Evolutionary conservation across 495 filamentous ascomycete species (phyloP), one percentile per base, ranked within the genome.

Genomic region (Penicillium lividum): DNA sequence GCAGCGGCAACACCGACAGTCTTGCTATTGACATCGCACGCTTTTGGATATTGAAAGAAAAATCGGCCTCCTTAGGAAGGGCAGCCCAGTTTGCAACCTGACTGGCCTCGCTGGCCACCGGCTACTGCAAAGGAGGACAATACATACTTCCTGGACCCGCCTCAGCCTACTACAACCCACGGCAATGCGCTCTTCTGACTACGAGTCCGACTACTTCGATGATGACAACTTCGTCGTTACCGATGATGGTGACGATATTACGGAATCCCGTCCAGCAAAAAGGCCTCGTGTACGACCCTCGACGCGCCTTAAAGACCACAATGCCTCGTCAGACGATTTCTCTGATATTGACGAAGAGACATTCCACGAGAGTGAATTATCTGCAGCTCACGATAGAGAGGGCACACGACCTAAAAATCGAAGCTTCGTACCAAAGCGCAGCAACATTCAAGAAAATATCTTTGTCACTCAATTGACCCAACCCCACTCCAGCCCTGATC

Each of bases 381-480:
- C 65, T 0, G 62, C 60, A 3, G 59, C 59, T 7, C 54, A 65
- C 8, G 56, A 67, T 27, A 65, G 64, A 5, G 56, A 71, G 38
- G 50, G 74, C 46, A 53, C 65, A 9, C 58, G 69, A 52, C 70
- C 74, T 13, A 81, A 77, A 44, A 72, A 69, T 38, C 77, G 75
- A 44, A 75, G 76, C 42, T 80, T 78, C 62, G 68, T 78, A 0
- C 74, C 79, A 5, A 82, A 76, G 59, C 69, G 74, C 27, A 65
- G 59, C 22, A 73, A 66, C 31, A 54, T 73, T 7, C 75, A 76
- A 53, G 73, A 80, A n/a, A 77, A 82, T 51, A 77, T 81, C 1
- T 83, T 82, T 47, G 77, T 81, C 28, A 82, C 80, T 0, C 80
- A 83, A 63, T 69, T 81, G 51, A 80, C 80, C 1, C 77, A 77